Evolutionary conservation across 768 basidiomycete genomes (phyloP).

Genomic region (Russula lepida): DNA sequence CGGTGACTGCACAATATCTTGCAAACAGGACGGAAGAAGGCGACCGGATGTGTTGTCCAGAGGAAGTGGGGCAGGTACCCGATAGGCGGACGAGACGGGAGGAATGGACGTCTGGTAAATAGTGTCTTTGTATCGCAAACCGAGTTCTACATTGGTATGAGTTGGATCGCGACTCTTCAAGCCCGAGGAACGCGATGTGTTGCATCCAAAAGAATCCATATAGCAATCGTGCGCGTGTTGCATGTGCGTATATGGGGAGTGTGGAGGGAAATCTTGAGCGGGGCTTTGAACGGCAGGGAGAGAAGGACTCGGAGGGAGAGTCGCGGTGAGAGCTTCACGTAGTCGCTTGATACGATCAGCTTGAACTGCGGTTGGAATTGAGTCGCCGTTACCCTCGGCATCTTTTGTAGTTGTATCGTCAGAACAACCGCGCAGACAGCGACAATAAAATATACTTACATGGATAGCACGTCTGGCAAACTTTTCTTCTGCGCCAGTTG

Average conservation of each 20-base stretch:
- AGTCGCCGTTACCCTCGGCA: constrained; percentile 83
- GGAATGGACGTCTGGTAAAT: constrained; percentile 66
- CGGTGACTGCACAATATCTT: constrained; percentile 66
- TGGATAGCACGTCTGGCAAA: constrained; percentile 83
- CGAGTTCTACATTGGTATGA: constrained; percentile 36
- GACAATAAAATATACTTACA: constrained; percentile 39
- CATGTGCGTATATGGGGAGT: not conserved
- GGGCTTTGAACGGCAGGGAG: not conserved
- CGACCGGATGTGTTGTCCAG: constrained; percentile 28
- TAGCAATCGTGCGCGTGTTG: not conserved
- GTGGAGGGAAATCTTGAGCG: not conserved
- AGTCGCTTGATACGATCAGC: constrained; percentile 76
- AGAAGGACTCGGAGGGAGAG: constrained; percentile 12
- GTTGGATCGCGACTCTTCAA: constrained; percentile 7
- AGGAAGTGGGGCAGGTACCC: constrained; percentile 21
- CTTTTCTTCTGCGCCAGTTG: constrained; percentile 82
- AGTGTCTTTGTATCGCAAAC: constrained; percentile 39
- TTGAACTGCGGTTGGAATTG: constrained; percentile 77
- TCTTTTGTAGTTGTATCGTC: constrained; percentile 34
- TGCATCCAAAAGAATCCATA: not conserved
- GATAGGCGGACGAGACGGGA: constrained; percentile 31
- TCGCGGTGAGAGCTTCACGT: constrained; percentile 49
- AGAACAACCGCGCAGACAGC: constrained; percentile 11
- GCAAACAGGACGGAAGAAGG: constrained; percentile 69
- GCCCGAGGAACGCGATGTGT: not conserved